Evolutionary conservation across 2,329 filamentous ascomycete species (phyloP), one percentile per base, ranked within the genome.

Genomic region (Pezicula neosporulosa): DNA sequence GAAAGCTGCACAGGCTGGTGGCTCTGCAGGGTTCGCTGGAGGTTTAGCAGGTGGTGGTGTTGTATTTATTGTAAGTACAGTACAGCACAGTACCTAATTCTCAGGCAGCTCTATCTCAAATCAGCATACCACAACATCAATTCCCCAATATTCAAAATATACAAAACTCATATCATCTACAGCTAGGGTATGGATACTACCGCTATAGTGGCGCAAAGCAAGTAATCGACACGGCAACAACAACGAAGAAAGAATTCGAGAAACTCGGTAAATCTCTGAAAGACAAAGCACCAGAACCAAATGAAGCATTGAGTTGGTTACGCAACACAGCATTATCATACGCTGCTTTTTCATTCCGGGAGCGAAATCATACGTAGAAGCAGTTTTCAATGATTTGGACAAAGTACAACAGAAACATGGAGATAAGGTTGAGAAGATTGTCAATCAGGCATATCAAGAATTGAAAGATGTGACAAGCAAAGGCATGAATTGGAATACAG

Each of bases 341-440:
- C 63, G 85, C 86, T 2, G 74, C 73, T 3, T 89, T 86, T 89
- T 86, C 75, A 80, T 92, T 28, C 88, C 88, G 0, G 88, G 88
- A 12, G 87, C 83, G 2, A 78, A 79, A 28, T 70, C 75, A 44
- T 89, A 87, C 60, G 80, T 91, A 44, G 85, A 91, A 63, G 69
- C 75, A 1, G 81, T 80, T 0, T 92, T 91, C 68, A 74, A 86
- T 21, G 87, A 90, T 59, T 73, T 89, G 41, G 87, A 90, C 45
- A 80, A 77, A 30, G 76, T 91, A 28, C 79, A 83, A 42, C 69
- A 80, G 56, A 85, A 86, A 63, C 86, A 90, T 66, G 76, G 78
- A 43, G 76, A 86, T 0, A 86, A 91, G 64, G 85, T 89, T 6
- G 84, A 90, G 61, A 68, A 82, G 61, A 82, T 90, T 42, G 73